A percentile compares a stretch with the other conserved stretches of the same genome.
Evolutionary conservation across 257 asterid genomes (phyloP).

Genomic region (Echium plantagineum): DNA sequence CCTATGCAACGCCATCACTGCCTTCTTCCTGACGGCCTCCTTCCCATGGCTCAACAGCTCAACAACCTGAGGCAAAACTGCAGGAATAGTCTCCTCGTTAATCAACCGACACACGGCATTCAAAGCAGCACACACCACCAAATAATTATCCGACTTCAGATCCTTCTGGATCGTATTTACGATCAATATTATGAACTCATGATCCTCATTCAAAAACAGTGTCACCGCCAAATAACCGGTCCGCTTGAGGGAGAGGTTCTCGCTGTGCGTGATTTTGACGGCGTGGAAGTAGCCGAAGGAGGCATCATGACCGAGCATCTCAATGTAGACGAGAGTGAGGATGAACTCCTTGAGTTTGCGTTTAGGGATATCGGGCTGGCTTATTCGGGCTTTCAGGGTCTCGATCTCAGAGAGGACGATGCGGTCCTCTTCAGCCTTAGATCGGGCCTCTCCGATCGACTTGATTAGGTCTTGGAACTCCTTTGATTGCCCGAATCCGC

Average conservation of each 20-base stretch:
- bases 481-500: constrained; percentile 80
- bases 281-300: constrained; percentile 96
- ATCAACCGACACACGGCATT: constrained; percentile 89
- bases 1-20: constrained; percentile 93
- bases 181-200: constrained; percentile 83
- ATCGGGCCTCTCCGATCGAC: constrained; percentile 67
- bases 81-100: constrained; percentile 95
- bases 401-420: constrained; percentile 85
- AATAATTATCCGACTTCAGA: constrained; percentile 76
- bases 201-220: constrained; percentile 80
- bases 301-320: constrained; percentile 95
- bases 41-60: constrained; percentile 73
- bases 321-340: constrained; percentile 73
- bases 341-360: constrained; percentile 84
- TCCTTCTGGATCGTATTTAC: constrained; percentile 98
- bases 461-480: constrained; percentile 59
- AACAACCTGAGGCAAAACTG: constrained; percentile 86
- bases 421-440: constrained; percentile 96
- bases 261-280: constrained; percentile 95
- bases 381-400: constrained; percentile 53
- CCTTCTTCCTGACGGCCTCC: constrained; percentile 94
- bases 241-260: constrained; percentile 55
- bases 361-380: constrained; percentile 71
- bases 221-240: constrained; percentile 94
- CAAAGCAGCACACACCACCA: constrained; percentile 82